phyloP scores from a whole-genome alignment of 805 yeast species.

The Isabelozyma gotoi region DNA sequence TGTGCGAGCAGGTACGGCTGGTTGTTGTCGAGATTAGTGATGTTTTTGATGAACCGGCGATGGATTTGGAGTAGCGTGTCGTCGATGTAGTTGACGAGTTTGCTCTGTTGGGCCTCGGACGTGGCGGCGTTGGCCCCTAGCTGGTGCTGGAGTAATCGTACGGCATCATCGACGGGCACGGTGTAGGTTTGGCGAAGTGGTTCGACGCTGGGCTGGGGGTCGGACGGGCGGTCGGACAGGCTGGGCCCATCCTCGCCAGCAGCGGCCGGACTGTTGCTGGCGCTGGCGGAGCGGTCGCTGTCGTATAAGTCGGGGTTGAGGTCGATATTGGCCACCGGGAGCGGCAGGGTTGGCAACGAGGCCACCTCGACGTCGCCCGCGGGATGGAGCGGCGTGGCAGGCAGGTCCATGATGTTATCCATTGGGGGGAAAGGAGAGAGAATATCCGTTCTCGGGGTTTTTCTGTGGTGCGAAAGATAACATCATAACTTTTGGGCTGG shows the following conservation, averaged over 20 bases:
- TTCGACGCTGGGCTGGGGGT: conserved; percentile 1
- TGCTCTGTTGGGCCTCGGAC: conserved; percentile 33
- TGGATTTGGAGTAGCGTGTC: conserved; percentile 33
- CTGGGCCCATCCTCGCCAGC: not conserved
- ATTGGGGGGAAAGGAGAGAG: not conserved
- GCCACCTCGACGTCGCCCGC: conserved; percentile 32
- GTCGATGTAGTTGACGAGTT: conserved; percentile 33
- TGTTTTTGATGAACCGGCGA: conserved; percentile 35
- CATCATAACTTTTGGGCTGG: not conserved
- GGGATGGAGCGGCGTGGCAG: conserved; percentile 37
- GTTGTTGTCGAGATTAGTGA: conserved; percentile 20
- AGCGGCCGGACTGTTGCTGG: conserved; percentile 7
- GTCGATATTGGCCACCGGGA: conserved; percentile 29
- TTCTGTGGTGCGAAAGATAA: not conserved
- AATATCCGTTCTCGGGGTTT: not conserved
- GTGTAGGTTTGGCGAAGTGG: conserved; percentile 15
- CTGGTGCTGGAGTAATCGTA: conserved; percentile 7
- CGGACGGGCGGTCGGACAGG: not conserved
- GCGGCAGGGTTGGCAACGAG: conserved; percentile 22
- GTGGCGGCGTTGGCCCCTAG: conserved; percentile 4
- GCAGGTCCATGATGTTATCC: conserved; percentile 13
- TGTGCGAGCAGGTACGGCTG: conserved; percentile 21
- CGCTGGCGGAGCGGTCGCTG: no score
- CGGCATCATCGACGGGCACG: conserved; percentile 30
- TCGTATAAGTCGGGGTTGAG: conserved; percentile 41